Percentiles rank a stretch among this genome's conserved stretches.
Conservation (phyloP, 1,284 basidiomycete genomes). For the Leccinum solheimii region DNA sequence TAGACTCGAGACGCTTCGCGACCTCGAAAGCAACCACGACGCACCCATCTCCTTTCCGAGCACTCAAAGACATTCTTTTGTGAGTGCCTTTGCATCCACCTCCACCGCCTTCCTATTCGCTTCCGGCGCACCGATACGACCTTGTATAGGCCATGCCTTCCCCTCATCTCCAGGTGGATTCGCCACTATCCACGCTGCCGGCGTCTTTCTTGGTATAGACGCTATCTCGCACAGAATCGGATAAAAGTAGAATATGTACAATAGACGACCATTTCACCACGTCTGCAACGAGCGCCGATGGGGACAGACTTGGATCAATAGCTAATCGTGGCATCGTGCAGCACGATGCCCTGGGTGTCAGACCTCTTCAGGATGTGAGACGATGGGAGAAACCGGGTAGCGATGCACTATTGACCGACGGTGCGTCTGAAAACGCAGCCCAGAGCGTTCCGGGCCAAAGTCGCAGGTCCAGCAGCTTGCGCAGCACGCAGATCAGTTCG, state of each 20-base stretch:
- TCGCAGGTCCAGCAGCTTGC: slow-evolving; percentile 69
- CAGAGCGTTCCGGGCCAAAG: slow-evolving; percentile 75
- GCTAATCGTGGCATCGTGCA: slow-evolving; percentile 20
- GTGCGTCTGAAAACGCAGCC: slow-evolving; percentile 68
- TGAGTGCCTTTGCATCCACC: slow-evolving; percentile 66
- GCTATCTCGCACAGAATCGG: slow-evolving; percentile 44
- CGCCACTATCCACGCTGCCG: slow-evolving; percentile 60
- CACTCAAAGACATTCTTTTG: slow-evolving; percentile 67
- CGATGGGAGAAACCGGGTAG: slow-evolving; percentile 45
- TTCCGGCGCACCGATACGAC: slow-evolving; percentile 30
- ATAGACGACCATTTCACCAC: slow-evolving; percentile 68
- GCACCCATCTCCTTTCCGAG: slow-evolving; percentile 74
- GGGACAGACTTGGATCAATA: slow-evolving; percentile 47
- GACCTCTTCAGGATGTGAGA: background rate
- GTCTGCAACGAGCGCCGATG: slow-evolving; percentile 59
- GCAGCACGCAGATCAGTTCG: slow-evolving; percentile 83
- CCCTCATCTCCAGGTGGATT: background rate
- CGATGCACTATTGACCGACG: slow-evolving; percentile 51
- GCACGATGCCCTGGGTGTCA: background rate
- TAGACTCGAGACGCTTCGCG: slow-evolving; percentile 38
- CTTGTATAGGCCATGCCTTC: slow-evolving; percentile 12
- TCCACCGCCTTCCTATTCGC: slow-evolving; percentile 43
- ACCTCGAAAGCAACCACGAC: slow-evolving; percentile 44
- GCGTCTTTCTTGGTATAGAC: slow-evolving; percentile 63
- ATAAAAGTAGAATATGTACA: slow-evolving; percentile 80